phyloP scores from a whole-genome alignment of 495 filamentous ascomycete genomes.

The Articulospora tetracladia region DNA sequence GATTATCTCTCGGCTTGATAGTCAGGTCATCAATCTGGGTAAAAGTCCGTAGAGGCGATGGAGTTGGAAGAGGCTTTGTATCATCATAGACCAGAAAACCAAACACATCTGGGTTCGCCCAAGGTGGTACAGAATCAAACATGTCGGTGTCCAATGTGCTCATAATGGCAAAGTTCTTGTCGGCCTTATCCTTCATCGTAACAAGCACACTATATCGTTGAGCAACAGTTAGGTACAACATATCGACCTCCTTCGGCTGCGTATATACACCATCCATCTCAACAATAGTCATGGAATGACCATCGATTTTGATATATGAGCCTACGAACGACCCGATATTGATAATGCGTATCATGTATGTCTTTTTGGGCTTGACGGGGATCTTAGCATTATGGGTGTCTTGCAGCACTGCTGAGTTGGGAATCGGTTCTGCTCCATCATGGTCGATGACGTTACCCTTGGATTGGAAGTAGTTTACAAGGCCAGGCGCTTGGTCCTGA shows the following conservation, averaged over 20 bases:
- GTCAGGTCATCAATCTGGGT: slow-evolving; percentile 60
- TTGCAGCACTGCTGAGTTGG: slow-evolving; percentile 31
- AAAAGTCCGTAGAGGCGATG: slow-evolving; percentile 46
- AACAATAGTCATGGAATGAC: slow-evolving; percentile 56
- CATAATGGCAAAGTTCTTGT: slow-evolving; percentile 56
- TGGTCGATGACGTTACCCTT: neutral
- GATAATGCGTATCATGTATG: slow-evolving; percentile 72
- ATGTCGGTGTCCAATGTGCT: slow-evolving; percentile 27
- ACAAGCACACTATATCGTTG: slow-evolving; percentile 64
- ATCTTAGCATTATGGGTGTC: slow-evolving; percentile 57
- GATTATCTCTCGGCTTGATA: slow-evolving; percentile 55
- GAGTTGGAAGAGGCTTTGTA: slow-evolving; percentile 42
- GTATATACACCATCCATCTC: slow-evolving; percentile 44
- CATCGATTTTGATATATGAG: slow-evolving; percentile 62
- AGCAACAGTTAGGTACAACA: slow-evolving; percentile 48
- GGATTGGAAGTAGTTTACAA: slow-evolving; percentile 11
- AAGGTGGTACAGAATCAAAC: neutral
- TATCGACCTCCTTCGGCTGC: slow-evolving; percentile 28
- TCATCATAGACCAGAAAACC: slow-evolving; percentile 43
- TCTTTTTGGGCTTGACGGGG: slow-evolving; percentile 62
- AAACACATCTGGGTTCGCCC: neutral
- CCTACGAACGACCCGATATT: slow-evolving; percentile 64
- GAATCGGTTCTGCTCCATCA: slow-evolving; percentile 11
- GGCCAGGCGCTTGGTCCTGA: slow-evolving; percentile 33
- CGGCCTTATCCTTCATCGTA: slow-evolving; percentile 24